A percentile compares a stretch with the other conserved stretches of the same genome.
Evolutionary conservation across 176 grass and related monocot species (phyloP).

Genomic region (Juncus inflexus): DNA sequence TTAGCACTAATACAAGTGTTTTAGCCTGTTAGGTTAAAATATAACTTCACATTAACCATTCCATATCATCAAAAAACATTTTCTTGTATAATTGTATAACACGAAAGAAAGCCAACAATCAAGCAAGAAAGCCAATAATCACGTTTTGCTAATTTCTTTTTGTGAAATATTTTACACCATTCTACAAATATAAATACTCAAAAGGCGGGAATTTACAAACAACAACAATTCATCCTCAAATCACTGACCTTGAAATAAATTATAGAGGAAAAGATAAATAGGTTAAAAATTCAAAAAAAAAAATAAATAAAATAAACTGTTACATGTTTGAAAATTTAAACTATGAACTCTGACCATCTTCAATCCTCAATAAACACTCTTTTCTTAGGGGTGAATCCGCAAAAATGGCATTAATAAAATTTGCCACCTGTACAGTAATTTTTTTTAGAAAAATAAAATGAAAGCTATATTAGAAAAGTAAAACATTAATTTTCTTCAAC

Average conservation of each 20-base stretch:
- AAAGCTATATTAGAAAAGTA: too few species aligned
- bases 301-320: not conserved
- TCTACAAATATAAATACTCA: not conserved
- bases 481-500: too few species aligned
- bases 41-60: too few species aligned
- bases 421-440: conserved; percentile 1
- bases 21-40: too few species aligned
- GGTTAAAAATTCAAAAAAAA: not conserved
- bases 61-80: too few species aligned
- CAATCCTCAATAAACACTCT: conserved; percentile 23
- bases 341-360: not conserved
- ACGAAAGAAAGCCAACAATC: too few species aligned
- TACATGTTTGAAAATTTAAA: not conserved
- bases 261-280: too few species aligned
- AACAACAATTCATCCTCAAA: not conserved
- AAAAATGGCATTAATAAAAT: conserved; percentile 30
- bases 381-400: conserved; percentile 23
- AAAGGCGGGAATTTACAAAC: conserved; percentile 4
- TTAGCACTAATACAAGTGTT: too few species aligned
- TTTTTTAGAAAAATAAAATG: not conserved
- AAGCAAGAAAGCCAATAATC: too few species aligned
- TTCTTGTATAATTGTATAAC: too few species aligned
- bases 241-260: too few species aligned
- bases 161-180: conserved; percentile 4
- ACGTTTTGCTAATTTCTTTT: not conserved